Percentiles rank a stretch among this genome's conserved stretches.
Evolutionary conservation across 768 basidiomycete genomes (phyloP).

Genomic region (Butyriboletus loyo): DNA sequence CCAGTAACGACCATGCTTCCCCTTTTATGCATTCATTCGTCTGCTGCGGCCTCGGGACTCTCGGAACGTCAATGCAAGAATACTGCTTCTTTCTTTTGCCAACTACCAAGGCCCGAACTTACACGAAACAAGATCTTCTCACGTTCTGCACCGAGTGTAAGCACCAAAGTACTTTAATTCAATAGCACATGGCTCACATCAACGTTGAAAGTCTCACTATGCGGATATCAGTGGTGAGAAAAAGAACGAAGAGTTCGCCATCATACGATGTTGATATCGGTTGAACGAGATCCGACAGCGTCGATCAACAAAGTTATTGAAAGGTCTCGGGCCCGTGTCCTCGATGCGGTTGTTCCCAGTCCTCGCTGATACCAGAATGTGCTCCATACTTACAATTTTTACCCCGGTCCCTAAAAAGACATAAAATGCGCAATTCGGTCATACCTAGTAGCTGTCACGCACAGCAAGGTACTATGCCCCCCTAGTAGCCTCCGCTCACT

Average conservation of each 20-base stretch:
- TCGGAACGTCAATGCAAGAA: not conserved
- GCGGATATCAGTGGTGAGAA: not conserved
- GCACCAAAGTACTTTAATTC: not conserved
- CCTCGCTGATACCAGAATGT: not conserved
- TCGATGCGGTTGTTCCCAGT: not conserved
- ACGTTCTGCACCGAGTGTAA: not conserved
- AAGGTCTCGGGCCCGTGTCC: not conserved
- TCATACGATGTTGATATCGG: not conserved
- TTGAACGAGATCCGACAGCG: not conserved
- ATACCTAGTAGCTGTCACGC: no score
- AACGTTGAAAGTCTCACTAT: no score
- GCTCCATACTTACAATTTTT: no score
- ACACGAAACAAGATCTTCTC: not conserved
- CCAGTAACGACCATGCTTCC: not conserved
- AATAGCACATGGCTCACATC: not conserved
- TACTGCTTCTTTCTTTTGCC: no score
- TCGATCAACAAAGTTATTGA: not conserved
- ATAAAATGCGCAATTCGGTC: no score
- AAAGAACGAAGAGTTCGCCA: not conserved
- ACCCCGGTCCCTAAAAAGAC: no score
- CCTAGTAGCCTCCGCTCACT: no score
- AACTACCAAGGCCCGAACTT: no score
- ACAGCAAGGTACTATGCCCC: no score
- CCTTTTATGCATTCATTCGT: constrained; percentile 3
- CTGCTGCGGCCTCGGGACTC: not conserved